phyloP scores from a whole-genome alignment of 495 filamentous ascomycete genomes.

The Friedmanniomyces simplex region DNA sequence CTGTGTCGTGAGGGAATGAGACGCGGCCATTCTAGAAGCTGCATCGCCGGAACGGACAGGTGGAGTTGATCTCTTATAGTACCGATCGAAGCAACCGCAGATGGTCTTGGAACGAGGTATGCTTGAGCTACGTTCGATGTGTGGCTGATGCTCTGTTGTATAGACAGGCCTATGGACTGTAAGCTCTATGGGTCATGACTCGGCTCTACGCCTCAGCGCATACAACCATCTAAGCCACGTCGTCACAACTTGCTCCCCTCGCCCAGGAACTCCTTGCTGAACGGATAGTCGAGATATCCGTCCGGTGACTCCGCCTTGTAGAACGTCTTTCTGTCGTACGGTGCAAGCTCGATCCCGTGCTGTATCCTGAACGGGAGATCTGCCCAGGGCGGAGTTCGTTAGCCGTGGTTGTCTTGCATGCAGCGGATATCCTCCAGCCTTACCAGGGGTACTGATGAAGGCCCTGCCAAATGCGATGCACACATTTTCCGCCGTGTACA shows the following conservation, averaged over 20 bases:
- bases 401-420: too few species aligned
- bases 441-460: constrained; percentile 57
- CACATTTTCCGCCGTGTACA: constrained; percentile 31
- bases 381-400: too few species aligned
- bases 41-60: too few species aligned
- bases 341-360: constrained; percentile 41
- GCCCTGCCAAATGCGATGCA: constrained; percentile 45
- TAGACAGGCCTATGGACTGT: background rate
- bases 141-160: too few species aligned
- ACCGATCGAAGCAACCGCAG: too few species aligned
- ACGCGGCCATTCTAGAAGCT: background rate
- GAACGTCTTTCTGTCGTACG: constrained; percentile 42
- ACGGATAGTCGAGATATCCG: constrained; percentile 60
- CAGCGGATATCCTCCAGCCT: too few species aligned
- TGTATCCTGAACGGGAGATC: constrained; percentile 52
- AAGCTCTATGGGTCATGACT: background rate
- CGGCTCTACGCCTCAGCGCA: too few species aligned
- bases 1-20: background rate
- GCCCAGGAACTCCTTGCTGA: constrained; percentile 42
- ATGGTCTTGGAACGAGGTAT: too few species aligned
- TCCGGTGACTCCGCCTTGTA: constrained; percentile 40
- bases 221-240: background rate
- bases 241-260: constrained; percentile 6
- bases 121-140: too few species aligned
- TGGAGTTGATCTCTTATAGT: too few species aligned